Base-by-base conservation (phyloP, 140 eudicot genomes). In the Flaveria floridana region DNA sequence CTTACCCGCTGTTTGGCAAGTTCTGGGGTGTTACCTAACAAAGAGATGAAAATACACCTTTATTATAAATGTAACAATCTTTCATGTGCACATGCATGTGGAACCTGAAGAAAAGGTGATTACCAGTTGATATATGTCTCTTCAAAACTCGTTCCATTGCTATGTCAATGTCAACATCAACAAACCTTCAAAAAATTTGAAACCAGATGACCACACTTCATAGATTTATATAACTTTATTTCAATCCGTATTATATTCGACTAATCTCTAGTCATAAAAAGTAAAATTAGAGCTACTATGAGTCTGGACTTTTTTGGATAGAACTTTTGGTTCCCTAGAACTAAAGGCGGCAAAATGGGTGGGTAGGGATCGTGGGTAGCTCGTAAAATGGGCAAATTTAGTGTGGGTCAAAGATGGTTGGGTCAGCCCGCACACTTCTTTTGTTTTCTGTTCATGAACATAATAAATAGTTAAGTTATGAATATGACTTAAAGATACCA, bases 81-180 rank as follows among this genome's bases (percentile, higher is more conserved):
- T 70, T 15, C 34, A 76, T 39, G 13, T 28, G 62, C 79, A 65
- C 19, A 66, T n/a, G 20, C 69, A 52, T 18, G 66, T 34, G 61
- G 39, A 74, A 28, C 41, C 59, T 58, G 25, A 68, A 37, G 13
- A 39, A 23, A 59, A 61, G 30, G 26, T 7, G 42, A 66, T 69
- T 80, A 89, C 96, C 95, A 25, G 90, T 86, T 64, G 93, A 80
- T 86, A 93, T 79, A 78, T 90, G 99, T 82, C 99, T 83, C 87
- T 78, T 88, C 50, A 86, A 19, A 59, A 93, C 97, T 50, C 99
- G 85, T 69, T 86, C 80, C 99, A 93, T 90, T 65, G 97, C 86
- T 72, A 72, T 72, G 63, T 88, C 90, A 66, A 93, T 81, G 75
- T 90, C 96, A 26, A 90, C 73, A 65, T 93, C 99, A 48, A 93